Evolutionary conservation across 176 grass and related monocot genomes (phyloP).

Genomic region (Oryza nivara): DNA sequence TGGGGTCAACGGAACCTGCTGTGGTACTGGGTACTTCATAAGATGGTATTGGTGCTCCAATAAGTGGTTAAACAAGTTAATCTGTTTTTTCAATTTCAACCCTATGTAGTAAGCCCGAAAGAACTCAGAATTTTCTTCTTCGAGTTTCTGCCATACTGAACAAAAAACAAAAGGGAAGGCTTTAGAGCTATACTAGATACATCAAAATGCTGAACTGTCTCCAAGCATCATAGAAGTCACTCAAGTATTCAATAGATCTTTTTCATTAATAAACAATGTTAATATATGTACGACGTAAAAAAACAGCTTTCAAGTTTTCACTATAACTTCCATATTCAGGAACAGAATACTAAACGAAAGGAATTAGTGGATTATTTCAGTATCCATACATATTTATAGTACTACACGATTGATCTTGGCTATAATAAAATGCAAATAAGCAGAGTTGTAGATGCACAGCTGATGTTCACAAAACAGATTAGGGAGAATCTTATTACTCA

Average conservation of each 20-base stretch:
- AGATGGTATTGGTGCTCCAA: slow-evolving; percentile 75
- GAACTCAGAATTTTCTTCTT: slow-evolving; percentile 86
- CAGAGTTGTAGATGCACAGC: not conserved
- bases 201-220: not conserved
- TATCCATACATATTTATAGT: not conserved
- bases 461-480: not conserved
- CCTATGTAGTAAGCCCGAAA: slow-evolving; percentile 85
- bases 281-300: not conserved
- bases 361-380: not conserved
- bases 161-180: not conserved
- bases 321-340: not conserved
- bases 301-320: not conserved
- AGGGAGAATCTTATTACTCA: slow-evolving; percentile 11
- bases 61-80: slow-evolving; percentile 82
- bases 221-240: not conserved
- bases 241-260: not conserved
- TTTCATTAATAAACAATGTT: not conserved
- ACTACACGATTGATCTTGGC: not conserved
- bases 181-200: slow-evolving; percentile 8
- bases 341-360: not conserved
- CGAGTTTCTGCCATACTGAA: slow-evolving; percentile 93
- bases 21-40: slow-evolving; percentile 70
- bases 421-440: not conserved
- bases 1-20: slow-evolving; percentile 61
- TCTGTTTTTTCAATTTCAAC: slow-evolving; percentile 78